Percentiles rank a stretch among this genome's conserved stretches.
Evolutionary conservation across 805 yeast species (phyloP).

Genomic region (Kuraishia ogatae): DNA sequence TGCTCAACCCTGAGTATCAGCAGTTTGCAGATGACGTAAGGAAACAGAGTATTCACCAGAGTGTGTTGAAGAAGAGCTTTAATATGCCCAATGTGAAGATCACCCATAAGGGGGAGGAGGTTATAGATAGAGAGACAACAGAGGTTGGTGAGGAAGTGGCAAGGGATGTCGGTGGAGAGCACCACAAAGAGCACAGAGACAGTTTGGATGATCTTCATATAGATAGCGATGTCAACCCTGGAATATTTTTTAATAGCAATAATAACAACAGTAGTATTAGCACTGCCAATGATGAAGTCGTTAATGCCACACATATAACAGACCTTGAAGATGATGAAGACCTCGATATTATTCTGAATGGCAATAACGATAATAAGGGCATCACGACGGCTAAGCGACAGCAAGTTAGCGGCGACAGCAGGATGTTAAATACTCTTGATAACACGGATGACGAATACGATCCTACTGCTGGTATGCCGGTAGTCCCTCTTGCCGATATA

Average conservation of each 20-base stretch:
- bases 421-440: background rate
- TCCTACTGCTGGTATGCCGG: slow-evolving; percentile 12
- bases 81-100: slow-evolving; percentile 61
- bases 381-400: too few species aligned
- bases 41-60: slow-evolving; percentile 56
- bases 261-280: too few species aligned
- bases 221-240: background rate
- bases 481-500: background rate
- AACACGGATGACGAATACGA: slow-evolving; percentile 11
- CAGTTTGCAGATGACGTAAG: slow-evolving; percentile 64
- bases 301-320: background rate
- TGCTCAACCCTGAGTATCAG: slow-evolving; percentile 68
- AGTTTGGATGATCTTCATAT: background rate
- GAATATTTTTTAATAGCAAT: background rate
- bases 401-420: background rate
- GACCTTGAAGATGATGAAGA: background rate
- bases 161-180: slow-evolving; percentile 4
- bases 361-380: background rate
- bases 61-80: slow-evolving; percentile 44
- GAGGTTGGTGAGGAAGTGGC: slow-evolving; percentile 1
- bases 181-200: background rate
- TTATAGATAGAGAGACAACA: slow-evolving; percentile 43
- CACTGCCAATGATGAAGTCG: background rate
- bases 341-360: background rate
- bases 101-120: slow-evolving; percentile 84